Evolutionary conservation across 805 yeast genomes (phyloP).

Genomic region (Suhomyces sp.): DNA sequence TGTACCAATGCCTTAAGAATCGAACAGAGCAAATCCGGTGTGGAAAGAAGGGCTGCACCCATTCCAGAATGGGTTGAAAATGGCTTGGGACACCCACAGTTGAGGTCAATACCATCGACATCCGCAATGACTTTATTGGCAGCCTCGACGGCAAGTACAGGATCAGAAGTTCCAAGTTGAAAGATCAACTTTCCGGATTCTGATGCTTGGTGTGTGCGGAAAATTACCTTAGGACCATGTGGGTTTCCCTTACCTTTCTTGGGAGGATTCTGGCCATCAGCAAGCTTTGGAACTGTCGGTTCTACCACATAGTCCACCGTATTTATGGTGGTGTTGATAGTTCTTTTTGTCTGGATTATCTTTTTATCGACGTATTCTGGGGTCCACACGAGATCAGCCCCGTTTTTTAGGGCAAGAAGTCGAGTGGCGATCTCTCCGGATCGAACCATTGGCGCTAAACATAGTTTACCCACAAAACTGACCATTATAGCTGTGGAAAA

Average conservation of each 20-base stretch:
- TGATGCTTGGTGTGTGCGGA: conserved; percentile 64
- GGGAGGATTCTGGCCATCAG: conserved; percentile 14
- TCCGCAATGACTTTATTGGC: conserved; percentile 78
- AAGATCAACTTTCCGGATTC: conserved; percentile 75
- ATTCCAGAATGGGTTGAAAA: conserved; percentile 93
- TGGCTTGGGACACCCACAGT: conserved; percentile 97
- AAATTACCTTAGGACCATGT: conserved; percentile 56
- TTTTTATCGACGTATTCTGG: conserved; percentile 94
- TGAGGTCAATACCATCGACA: conserved; percentile 90
- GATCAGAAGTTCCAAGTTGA: conserved; percentile 86
- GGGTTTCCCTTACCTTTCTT: conserved; percentile 39
- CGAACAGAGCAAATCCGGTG: conserved; percentile 74
- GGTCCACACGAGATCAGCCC: conserved; percentile 92
- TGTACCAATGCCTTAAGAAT: conserved; percentile 70
- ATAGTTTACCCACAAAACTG: conserved; percentile 73
- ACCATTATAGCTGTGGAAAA: conserved; percentile 45
- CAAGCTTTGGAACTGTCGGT: conserved; percentile 29
- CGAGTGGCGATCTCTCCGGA: conserved; percentile 94
- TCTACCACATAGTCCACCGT: conserved; percentile 59
- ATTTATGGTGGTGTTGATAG: conserved; percentile 52
- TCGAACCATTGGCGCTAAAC: conserved; percentile 95
- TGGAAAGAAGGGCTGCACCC: conserved; percentile 90
- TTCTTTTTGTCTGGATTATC: conserved; percentile 66
- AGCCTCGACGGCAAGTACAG: conserved; percentile 85
- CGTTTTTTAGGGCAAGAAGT: conserved; percentile 72